These are phyloP conservation scores for Mortierella antarctica DNA, from an alignment of 192 early-diverging fungal genomes.

Conservation along the genomic window DNA sequence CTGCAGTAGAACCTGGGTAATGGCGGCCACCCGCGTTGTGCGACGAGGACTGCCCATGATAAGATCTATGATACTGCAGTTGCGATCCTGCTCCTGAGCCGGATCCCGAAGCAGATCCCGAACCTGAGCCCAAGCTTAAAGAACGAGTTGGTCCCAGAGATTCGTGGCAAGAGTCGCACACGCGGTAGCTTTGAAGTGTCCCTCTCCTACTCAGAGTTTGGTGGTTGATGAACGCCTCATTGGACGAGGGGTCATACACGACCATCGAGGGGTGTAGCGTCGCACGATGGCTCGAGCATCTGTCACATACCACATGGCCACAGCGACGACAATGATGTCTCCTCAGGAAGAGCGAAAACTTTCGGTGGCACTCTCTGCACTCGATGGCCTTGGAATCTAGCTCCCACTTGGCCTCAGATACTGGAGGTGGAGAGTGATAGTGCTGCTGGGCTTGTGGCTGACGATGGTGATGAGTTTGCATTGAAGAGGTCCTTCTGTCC, in stretches of 20 bases:
- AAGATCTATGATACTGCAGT: constrained; percentile 5
- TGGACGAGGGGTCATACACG: constrained; percentile 57
- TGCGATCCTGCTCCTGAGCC: constrained; percentile 12
- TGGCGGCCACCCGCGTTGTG: background rate
- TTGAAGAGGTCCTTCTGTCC: background rate
- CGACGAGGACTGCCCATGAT: constrained; percentile 5
- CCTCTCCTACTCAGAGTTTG: constrained; percentile 23
- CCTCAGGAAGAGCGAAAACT: constrained; percentile 81
- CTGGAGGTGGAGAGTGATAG: background rate
- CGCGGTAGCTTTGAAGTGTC: constrained; percentile 45
- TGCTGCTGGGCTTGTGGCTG: background rate
- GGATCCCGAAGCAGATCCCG: constrained; percentile 13
- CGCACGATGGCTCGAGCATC: constrained; percentile 72
- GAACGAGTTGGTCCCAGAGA: constrained; percentile 17
- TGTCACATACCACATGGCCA: constrained; percentile 86
- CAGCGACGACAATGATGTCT: constrained; percentile 95
- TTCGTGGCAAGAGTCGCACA: constrained; percentile 47
- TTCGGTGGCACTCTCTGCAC: constrained; percentile 75
- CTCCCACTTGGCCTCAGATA: constrained; percentile 77
- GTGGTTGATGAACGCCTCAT: constrained; percentile 40
- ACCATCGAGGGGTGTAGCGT: constrained; percentile 61
- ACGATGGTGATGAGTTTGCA: background rate
- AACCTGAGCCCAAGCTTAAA: background rate
- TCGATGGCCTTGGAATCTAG: constrained; percentile 72
- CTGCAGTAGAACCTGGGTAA: background rate